Evolutionary conservation across 768 basidiomycete genomes (phyloP).

Genomic region (Coprinopsis strossmayeri): DNA sequence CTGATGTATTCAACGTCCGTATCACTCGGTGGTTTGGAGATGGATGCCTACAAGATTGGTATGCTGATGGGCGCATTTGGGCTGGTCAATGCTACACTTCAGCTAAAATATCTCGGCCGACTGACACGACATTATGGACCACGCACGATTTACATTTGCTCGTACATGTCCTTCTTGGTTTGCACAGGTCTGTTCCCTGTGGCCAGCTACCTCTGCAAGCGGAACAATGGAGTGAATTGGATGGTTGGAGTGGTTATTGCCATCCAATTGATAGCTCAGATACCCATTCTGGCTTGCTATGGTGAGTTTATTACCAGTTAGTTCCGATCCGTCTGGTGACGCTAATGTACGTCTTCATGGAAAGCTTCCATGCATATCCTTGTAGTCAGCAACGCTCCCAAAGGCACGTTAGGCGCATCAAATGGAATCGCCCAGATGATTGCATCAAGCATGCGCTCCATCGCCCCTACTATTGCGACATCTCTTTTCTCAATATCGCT

Average conservation of each 20-base stretch:
- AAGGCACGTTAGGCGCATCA: slow-evolving; percentile 6
- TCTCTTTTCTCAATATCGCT: slow-evolving; percentile 59
- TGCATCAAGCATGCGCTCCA: slow-evolving; percentile 29
- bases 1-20: slow-evolving; percentile 43
- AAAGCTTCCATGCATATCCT: slow-evolving; percentile 9
- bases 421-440: slow-evolving; percentile 24
- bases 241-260: slow-evolving; percentile 2
- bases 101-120: slow-evolving; percentile 39
- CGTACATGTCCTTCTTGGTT: slow-evolving; percentile 8
- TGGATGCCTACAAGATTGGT: slow-evolving; percentile 47
- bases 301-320: too few species aligned
- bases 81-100: slow-evolving; percentile 44
- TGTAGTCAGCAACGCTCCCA: slow-evolving; percentile 9
- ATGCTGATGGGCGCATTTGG: slow-evolving; percentile 44
- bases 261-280: slow-evolving; percentile 6
- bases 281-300: slow-evolving; percentile 6
- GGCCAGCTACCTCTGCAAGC: slow-evolving; percentile 4
- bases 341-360: slow-evolving; percentile 5
- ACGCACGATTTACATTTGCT: slow-evolving; percentile 32
- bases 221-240: slow-evolving; percentile 1
- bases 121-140: slow-evolving; percentile 42
- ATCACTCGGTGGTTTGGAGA: slow-evolving; percentile 47
- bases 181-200: slow-evolving; percentile 14
- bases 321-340: too few species aligned
- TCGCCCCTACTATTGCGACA: slow-evolving; percentile 49